Base-by-base conservation (phyloP, 805 yeast genomes). In the Cyberlindnera meyerae region DNA sequence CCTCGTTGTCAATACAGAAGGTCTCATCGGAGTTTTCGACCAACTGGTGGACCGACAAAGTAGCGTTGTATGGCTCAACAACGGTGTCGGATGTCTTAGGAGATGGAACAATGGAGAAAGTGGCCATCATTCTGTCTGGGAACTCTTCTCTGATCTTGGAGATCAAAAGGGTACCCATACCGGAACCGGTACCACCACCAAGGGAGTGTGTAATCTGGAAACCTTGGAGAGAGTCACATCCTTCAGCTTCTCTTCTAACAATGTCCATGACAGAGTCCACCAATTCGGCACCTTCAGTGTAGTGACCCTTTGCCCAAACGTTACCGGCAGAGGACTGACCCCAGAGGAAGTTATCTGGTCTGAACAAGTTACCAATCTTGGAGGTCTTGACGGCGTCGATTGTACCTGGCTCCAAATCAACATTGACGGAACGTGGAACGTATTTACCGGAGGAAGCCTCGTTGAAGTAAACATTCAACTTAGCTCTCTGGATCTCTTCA, bases 161-260 rank as follows among this genome's bases (percentile, higher is more conserved):
- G 56, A 90, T 76, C 58, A 90, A 74, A 51, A 90, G 72, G 27
- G 97, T 88, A 37, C 97, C 98, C 62, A 90, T 80, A 58, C 98
- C 98, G 20, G 97, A 88, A 60, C 98, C 98, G 35, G 98, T 90
- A 76, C 98, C 98, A 72, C 98, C 98, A 65, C 97, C 97, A 51
- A 90, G 76, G 18, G 97, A 90, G 65, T 90, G 98, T 29, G 96
- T 90, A 66, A 90, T 89, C 51, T 90, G 70, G 71, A 90, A 90
- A 47, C 98, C 98, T 70, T 90, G 98, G 57, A 90, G 75, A 38
- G 97, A 97, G 61, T 86, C 96, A 72, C 97, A 87, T 61, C 88
- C 95, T 66, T 90, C 98, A 20, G 93, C 73, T 77, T 89, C 88
- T 64, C 90, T 88, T 73, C 97, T 86, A 44, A 93, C 77, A 62